These are phyloP conservation scores for Dendrostoma leiphaemia DNA, from an alignment of 2,329 filamentous ascomycete species.

Conservation along the genomic window DNA sequence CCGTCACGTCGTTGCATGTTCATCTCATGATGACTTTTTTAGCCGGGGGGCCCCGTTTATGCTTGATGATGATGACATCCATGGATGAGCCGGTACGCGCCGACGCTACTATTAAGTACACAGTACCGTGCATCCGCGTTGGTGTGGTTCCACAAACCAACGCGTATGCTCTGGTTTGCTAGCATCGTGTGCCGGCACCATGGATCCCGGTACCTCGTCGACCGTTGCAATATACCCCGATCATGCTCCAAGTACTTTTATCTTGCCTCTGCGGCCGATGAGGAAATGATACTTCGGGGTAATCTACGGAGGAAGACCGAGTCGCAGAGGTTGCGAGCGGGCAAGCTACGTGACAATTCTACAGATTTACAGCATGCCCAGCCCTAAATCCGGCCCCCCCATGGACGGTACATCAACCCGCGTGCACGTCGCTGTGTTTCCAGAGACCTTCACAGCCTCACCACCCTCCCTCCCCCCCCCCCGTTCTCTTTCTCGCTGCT, in stretches of 20 bases:
- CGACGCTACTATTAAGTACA: no score
- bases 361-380: no score
- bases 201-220: background rate
- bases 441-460: background rate
- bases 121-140: no score
- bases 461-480: background rate
- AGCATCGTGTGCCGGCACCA: background rate
- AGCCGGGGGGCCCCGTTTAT: background rate
- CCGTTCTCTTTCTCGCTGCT: background rate
- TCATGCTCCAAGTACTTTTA: background rate
- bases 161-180: background rate
- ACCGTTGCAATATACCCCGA: background rate
- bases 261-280: background rate
- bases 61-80: background rate
- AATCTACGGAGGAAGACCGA: background rate
- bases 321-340: no score
- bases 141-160: conserved; percentile 1
- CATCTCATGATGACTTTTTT: background rate
- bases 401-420: no score
- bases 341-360: no score
- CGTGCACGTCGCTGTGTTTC: background rate
- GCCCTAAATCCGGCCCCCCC: no score
- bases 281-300: background rate
- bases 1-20: no score
- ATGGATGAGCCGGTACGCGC: no score